These are phyloP conservation scores for Saccharomyces kudriavzevii DNA, from an alignment of 805 yeast species.

Conservation along the genomic window DNA sequence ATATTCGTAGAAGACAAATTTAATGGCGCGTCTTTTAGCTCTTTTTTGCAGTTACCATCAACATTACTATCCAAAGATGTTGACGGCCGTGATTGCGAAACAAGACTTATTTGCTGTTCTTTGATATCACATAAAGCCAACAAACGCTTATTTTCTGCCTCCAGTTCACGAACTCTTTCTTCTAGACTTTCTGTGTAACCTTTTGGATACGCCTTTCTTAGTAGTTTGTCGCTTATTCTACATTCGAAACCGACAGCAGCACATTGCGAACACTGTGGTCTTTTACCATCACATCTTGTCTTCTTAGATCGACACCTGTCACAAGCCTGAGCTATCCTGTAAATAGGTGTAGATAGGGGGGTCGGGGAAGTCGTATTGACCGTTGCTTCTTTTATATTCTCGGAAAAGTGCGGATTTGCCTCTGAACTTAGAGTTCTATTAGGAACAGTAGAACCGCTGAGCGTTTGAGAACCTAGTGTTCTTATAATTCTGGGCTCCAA, in stretches of 20 bases:
- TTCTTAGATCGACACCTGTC: slow-evolving; percentile 74
- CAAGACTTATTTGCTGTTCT: slow-evolving; percentile 22
- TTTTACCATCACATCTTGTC: slow-evolving; percentile 62
- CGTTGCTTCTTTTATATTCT: neutral
- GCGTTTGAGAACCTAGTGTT: slow-evolving; percentile 17
- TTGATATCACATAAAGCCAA: slow-evolving; percentile 36
- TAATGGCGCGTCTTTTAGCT: slow-evolving; percentile 15
- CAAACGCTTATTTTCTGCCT: slow-evolving; percentile 67
- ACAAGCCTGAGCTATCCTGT: slow-evolving; percentile 83
- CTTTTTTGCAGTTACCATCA: slow-evolving; percentile 9
- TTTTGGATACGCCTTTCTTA: slow-evolving; percentile 80
- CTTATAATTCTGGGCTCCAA: slow-evolving; percentile 12
- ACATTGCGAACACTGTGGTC: slow-evolving; percentile 75
- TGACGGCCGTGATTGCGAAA: slow-evolving; percentile 10
- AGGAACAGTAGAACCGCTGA: slow-evolving; percentile 5
- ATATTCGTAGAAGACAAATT: slow-evolving; percentile 32
- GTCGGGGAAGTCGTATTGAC: neutral
- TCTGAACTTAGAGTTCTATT: neutral
- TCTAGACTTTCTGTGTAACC: slow-evolving; percentile 89
- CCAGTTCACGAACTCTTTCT: slow-evolving; percentile 79
- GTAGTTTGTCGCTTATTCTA: slow-evolving; percentile 76
- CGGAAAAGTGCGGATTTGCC: slow-evolving; percentile 5
- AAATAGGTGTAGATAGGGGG: slow-evolving; percentile 27
- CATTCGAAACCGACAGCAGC: slow-evolving; percentile 80
- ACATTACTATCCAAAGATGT: slow-evolving; percentile 8